Evolutionary conservation across 768 basidiomycete species (phyloP).

Genomic region (Asterophora lycoperdoides): DNA sequence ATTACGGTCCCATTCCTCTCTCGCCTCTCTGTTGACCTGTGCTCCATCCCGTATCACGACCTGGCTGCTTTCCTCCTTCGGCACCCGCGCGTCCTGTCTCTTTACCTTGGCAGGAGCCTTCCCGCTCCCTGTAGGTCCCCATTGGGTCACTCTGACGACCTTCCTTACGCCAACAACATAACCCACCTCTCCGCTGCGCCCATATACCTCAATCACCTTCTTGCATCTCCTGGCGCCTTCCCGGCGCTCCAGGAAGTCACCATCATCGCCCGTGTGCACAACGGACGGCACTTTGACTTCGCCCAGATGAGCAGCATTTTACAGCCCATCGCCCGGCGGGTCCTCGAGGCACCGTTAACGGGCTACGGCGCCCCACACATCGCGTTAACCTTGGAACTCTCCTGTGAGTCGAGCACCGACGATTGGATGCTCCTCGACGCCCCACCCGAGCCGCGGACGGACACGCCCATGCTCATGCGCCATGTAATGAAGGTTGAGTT

Average conservation of each 20-base stretch:
- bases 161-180: conserved; percentile 1
- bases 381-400: conserved; percentile 5
- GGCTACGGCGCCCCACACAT: not conserved
- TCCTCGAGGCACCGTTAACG: not conserved
- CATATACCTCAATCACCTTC: conserved; percentile 3
- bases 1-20: conserved; percentile 21
- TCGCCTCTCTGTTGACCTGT: conserved; percentile 18
- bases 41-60: conserved; percentile 2
- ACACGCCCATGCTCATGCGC: not conserved
- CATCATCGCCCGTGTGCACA: conserved; percentile 3
- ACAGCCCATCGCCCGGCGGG: not conserved
- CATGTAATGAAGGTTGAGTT: conserved; percentile 18
- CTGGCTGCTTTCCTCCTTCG: conserved; percentile 6
- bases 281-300: conserved; percentile 6
- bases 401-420: conserved; percentile 7
- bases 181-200: conserved; percentile 9
- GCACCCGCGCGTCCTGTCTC: conserved; percentile 8
- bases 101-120: conserved; percentile 10
- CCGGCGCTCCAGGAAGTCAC: conserved; percentile 5
- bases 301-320: not conserved
- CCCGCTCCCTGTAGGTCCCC: not conserved
- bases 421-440: conserved; percentile 8
- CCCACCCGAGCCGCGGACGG: not conserved
- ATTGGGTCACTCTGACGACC: not conserved
- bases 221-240: not conserved